A percentile compares a stretch with the other conserved stretches of the same genome.
phyloP scores from a whole-genome alignment of 345 rosid genomes.

The Murraya koenigii region DNA sequence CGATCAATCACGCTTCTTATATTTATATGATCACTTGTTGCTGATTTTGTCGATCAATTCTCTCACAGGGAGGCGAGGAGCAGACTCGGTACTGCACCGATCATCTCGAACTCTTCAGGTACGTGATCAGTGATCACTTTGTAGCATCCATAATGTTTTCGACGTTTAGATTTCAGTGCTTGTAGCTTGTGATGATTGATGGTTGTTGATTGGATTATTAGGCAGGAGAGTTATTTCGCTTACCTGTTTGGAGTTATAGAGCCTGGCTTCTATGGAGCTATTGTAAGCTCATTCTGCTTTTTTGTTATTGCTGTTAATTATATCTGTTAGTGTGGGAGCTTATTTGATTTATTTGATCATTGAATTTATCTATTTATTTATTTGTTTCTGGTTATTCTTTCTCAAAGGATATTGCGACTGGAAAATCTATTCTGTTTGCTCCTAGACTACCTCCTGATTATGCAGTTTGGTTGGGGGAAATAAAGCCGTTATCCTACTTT shows the following conservation, averaged over 20 bases:
- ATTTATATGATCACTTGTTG: background rate
- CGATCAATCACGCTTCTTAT: background rate
- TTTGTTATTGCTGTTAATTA: background rate
- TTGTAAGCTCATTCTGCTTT: slow-evolving; percentile 51
- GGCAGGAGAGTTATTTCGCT: slow-evolving; percentile 92
- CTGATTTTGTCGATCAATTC: background rate
- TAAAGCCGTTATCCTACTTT: slow-evolving; percentile 58
- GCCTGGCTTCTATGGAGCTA: slow-evolving; percentile 83
- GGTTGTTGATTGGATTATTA: slow-evolving; percentile 24
- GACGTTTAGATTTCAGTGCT: background rate
- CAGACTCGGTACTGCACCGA: slow-evolving; percentile 82
- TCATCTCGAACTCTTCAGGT: slow-evolving; percentile 93
- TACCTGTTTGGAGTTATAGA: slow-evolving; percentile 89
- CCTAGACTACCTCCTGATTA: slow-evolving; percentile 80
- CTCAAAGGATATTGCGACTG: slow-evolving; percentile 72
- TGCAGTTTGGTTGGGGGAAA: slow-evolving; percentile 94
- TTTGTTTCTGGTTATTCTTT: background rate
- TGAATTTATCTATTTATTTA: slow-evolving; percentile 3
- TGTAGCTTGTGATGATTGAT: background rate
- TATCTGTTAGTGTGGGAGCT: background rate
- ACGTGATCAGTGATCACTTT: background rate
- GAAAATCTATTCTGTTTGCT: slow-evolving; percentile 74
- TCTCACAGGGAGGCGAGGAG: slow-evolving; percentile 79
- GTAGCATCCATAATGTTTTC: background rate
- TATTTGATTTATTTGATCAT: background rate